Evolutionary conservation across 2,329 filamentous ascomycete genomes (phyloP).

Genomic region (Diplodia corticola): DNA sequence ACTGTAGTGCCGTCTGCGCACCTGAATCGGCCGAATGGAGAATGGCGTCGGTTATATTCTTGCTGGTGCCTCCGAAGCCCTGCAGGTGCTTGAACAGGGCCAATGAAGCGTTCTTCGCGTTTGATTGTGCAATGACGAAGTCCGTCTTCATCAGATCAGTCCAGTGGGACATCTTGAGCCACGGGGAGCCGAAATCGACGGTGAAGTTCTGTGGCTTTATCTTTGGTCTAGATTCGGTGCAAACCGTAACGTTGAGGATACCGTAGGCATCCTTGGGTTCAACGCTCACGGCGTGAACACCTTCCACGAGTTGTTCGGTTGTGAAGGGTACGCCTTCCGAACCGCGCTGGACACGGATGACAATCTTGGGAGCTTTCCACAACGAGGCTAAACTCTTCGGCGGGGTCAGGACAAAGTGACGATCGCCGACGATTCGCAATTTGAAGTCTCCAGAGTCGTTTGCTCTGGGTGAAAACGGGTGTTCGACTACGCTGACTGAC

Average conservation of each 20-base stretch:
- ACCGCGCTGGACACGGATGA: slow-evolving; percentile 51
- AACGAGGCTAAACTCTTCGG: slow-evolving; percentile 45
- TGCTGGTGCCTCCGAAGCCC: background rate
- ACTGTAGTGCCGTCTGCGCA: slow-evolving; percentile 6
- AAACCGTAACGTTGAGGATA: slow-evolving; percentile 51
- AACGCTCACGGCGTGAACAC: slow-evolving; percentile 54
- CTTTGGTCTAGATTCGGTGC: slow-evolving; percentile 39
- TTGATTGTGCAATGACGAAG: slow-evolving; percentile 28
- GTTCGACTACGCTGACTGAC: slow-evolving; percentile 10
- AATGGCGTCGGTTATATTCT: slow-evolving; percentile 9
- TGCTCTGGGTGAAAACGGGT: slow-evolving; percentile 18
- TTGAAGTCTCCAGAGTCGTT: slow-evolving; percentile 48
- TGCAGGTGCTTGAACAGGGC: slow-evolving; percentile 23
- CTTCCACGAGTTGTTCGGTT: slow-evolving; percentile 40
- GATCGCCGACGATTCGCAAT: slow-evolving; percentile 56
- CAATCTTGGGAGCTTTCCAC: slow-evolving; percentile 50
- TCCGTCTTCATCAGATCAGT: slow-evolving; percentile 27
- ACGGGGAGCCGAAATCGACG: slow-evolving; percentile 37
- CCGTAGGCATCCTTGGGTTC: slow-evolving; percentile 53
- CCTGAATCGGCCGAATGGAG: background rate
- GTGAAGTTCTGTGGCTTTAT: slow-evolving; percentile 29
- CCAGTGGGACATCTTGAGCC: slow-evolving; percentile 31
- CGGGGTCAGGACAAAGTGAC: slow-evolving; percentile 54
- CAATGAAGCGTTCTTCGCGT: slow-evolving; percentile 30
- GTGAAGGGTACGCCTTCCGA: slow-evolving; percentile 44